These are phyloP conservation scores for Raffaelea ambrosiae DNA, from an alignment of 2,329 filamentous ascomycete genomes.

Conservation along the genomic window DNA sequence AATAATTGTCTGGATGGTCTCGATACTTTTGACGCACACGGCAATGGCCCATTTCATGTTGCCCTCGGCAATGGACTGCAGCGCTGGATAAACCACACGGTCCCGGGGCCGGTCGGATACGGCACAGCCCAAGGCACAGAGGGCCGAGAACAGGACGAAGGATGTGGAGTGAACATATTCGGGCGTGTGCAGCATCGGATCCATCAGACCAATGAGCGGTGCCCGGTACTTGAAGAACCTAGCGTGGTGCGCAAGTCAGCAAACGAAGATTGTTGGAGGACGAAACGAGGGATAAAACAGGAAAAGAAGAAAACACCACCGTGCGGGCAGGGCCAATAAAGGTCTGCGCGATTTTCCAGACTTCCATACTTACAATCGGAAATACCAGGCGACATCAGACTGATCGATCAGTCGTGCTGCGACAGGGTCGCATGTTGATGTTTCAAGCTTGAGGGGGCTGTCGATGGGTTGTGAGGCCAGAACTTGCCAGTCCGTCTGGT, in stretches of 20 bases:
- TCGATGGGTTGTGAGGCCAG: constrained; percentile 13
- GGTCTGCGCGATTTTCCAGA: too few relatives aligned
- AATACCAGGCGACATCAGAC: constrained; percentile 13
- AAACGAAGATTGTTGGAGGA: neutral
- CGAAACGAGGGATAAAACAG: neutral
- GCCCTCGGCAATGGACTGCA: constrained; percentile 15
- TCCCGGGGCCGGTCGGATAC: constrained; percentile 17
- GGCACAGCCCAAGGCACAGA: constrained; percentile 18
- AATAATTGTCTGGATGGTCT: constrained; percentile 17
- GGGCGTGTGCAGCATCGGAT: constrained; percentile 16
- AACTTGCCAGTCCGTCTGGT: constrained; percentile 17
- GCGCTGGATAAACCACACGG: constrained; percentile 14
- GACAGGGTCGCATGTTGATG: constrained; percentile 15
- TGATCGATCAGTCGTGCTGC: constrained; percentile 15
- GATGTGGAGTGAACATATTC: constrained; percentile 15
- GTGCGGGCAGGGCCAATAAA: too few relatives aligned
- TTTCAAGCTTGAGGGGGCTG: constrained; percentile 15
- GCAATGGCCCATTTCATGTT: constrained; percentile 19
- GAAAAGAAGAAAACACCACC: neutral
- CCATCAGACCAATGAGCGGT: constrained; percentile 16
- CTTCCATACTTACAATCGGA: constrained; percentile 9
- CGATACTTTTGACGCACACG: constrained; percentile 16
- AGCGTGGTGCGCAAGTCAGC: too few relatives aligned
- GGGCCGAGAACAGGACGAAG: constrained; percentile 17
- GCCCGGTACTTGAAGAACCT: constrained; percentile 17